Evolutionary conservation across 305 asterid genomes (phyloP).

Genomic region (Rubia tinctorum): DNA sequence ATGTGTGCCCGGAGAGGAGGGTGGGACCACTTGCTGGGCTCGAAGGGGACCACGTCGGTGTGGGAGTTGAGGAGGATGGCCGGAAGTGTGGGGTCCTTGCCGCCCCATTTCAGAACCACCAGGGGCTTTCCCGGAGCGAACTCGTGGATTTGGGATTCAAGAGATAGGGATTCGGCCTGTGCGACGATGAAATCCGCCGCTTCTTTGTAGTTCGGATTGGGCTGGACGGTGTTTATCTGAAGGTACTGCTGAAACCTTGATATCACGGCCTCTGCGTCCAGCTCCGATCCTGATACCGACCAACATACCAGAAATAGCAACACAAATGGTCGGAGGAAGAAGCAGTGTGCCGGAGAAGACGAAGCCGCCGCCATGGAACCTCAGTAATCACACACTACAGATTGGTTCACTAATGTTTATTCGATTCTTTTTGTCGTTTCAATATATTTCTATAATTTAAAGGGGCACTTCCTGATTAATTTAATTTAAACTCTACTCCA

Average conservation of each 20-base stretch:
- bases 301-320: constrained; percentile 12
- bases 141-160: constrained; percentile 52
- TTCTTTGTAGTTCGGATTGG: constrained; percentile 66
- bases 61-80: constrained; percentile 92
- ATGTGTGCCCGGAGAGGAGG: constrained; percentile 79
- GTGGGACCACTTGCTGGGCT: constrained; percentile 73
- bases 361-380: neutral
- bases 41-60: constrained; percentile 96
- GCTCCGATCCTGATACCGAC: neutral
- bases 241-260: constrained; percentile 88
- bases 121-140: constrained; percentile 70
- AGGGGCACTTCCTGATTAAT: neutral
- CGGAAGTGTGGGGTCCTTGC: constrained; percentile 60
- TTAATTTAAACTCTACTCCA: neutral
- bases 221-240: constrained; percentile 81
- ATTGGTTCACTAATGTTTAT: neutral
- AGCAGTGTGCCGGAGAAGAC: neutral
- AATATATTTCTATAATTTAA: too few relatives aligned
- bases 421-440: neutral
- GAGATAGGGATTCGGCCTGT: constrained; percentile 63
- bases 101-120: constrained; percentile 76
- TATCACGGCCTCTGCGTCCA: constrained; percentile 16
- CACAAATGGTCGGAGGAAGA: too few relatives aligned
- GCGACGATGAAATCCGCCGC: constrained; percentile 65
- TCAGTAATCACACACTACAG: neutral